A percentile compares a stretch with the other conserved stretches of the same genome.
These are phyloP conservation scores for Hypoxylon fragiforme DNA, from an alignment of 495 filamentous ascomycete species.

Conservation along the genomic window DNA sequence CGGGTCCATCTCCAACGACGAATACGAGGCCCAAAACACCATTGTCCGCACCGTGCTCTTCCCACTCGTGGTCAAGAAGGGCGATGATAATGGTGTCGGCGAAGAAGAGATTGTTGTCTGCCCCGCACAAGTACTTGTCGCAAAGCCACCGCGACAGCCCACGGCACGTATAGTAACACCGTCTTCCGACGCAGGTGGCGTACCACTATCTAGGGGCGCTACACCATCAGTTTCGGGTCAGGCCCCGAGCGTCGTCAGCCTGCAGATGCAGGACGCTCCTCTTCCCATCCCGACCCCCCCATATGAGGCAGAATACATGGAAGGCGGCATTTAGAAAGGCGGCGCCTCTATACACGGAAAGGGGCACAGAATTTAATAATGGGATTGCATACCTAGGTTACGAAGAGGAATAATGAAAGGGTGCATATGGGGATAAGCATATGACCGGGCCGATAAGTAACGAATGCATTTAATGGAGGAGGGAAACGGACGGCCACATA, in stretches of 20 bases:
- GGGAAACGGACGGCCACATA: no score
- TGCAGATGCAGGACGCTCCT: slow-evolving; percentile 35
- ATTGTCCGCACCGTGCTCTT: slow-evolving; percentile 90
- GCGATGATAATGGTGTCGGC: slow-evolving; percentile 79
- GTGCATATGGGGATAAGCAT: background rate
- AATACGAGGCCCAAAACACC: slow-evolving; percentile 72
- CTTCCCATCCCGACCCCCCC: slow-evolving; percentile 29
- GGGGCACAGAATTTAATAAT: background rate
- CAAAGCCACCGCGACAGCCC: slow-evolving; percentile 27
- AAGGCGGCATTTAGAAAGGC: slow-evolving; percentile 17
- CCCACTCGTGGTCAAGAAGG: slow-evolving; percentile 91
- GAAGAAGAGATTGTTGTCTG: slow-evolving; percentile 92
- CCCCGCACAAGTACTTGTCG: slow-evolving; percentile 89
- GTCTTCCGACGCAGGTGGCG: slow-evolving; percentile 36
- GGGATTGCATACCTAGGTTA: slow-evolving; percentile 1
- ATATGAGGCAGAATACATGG: slow-evolving; percentile 17
- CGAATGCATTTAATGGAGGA: background rate
- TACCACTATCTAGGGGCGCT: slow-evolving; percentile 33
- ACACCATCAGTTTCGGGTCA: slow-evolving; percentile 24
- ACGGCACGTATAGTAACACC: slow-evolving; percentile 37
- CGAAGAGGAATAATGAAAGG: background rate
- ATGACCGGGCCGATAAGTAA: no score
- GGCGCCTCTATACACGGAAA: background rate
- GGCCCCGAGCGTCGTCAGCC: slow-evolving; percentile 28
- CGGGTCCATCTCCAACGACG: slow-evolving; percentile 63